Evolutionary conservation across 176 grass and related monocot genomes (phyloP).

Genomic region (Thinopyrum elongatum): DNA sequence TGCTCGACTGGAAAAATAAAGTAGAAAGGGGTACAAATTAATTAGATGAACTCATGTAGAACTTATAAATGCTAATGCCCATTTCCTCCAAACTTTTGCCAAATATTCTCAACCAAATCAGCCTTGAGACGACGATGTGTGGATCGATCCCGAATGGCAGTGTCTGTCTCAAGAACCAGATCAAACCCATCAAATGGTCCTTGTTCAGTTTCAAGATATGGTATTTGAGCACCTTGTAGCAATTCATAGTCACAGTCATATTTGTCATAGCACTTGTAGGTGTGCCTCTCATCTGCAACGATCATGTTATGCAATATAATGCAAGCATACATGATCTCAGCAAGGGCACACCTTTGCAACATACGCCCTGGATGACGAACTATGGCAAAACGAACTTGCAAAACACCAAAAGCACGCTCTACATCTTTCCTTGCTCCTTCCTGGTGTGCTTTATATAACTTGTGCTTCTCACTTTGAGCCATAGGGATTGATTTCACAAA

Average conservation of each 20-base stretch:
- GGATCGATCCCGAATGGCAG: no score
- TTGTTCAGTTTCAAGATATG: neutral
- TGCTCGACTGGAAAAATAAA: no score
- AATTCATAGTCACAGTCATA: neutral
- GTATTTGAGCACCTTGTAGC: neutral
- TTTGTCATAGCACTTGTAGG: neutral
- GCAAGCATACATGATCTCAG: neutral
- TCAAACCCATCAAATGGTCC: neutral
- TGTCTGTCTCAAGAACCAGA: neutral
- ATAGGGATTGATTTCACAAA: conserved; percentile 1
- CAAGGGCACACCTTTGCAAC: neutral
- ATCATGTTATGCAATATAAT: neutral
- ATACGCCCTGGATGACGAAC: neutral
- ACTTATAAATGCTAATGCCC: no score
- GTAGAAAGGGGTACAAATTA: no score
- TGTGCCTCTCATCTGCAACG: neutral
- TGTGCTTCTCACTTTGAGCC: neutral
- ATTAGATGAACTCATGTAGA: no score
- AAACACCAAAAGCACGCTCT: neutral
- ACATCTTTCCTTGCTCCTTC: neutral
- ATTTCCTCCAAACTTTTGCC: no score
- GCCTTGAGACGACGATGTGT: no score
- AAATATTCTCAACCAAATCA: no score
- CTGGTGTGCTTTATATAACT: neutral
- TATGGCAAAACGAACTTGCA: neutral